Evolutionary conservation across 2,329 filamentous ascomycete species (phyloP).

Genomic region (Raffaelea ambrosiae): DNA sequence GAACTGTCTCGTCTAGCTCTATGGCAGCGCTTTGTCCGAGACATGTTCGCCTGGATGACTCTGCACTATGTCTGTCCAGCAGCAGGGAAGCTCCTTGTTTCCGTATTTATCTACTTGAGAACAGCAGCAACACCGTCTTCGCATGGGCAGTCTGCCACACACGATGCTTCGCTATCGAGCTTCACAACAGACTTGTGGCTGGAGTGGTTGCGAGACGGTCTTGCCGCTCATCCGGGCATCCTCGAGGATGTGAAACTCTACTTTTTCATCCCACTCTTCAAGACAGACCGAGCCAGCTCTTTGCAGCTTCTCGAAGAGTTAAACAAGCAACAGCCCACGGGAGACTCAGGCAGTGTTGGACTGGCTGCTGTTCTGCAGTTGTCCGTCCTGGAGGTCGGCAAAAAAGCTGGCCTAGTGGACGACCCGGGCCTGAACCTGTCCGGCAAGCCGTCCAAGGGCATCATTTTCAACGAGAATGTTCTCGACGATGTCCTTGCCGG

Average conservation of each 20-base stretch:
- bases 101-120: conserved; percentile 41
- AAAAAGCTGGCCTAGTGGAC: conserved; percentile 60
- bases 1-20: conserved; percentile 2
- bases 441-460: background rate
- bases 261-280: conserved; percentile 55
- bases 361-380: conserved; percentile 50
- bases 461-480: conserved; percentile 30
- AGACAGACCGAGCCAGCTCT: conserved; percentile 43
- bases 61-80: conserved; percentile 50
- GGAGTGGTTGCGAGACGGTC: conserved; percentile 43
- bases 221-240: conserved; percentile 39
- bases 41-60: conserved; percentile 39
- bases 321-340: conserved; percentile 35
- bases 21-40: conserved; percentile 22
- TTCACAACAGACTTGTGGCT: conserved; percentile 42
- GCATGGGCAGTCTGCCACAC: conserved; percentile 16
- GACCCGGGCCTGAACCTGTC: conserved; percentile 43
- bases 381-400: conserved; percentile 61
- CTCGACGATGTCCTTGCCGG: conserved; percentile 46
- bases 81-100: conserved; percentile 53
- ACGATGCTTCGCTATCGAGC: conserved; percentile 3
- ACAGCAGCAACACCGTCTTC: conserved; percentile 15
- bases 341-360: conserved; percentile 20
- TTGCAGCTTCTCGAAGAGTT: conserved; percentile 47
- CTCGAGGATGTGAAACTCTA: conserved; percentile 58